Evolutionary conservation across 352 stramenopile species (phyloP), one percentile per base, ranked within the genome.

Genomic region (Phytophthora megakarya): DNA sequence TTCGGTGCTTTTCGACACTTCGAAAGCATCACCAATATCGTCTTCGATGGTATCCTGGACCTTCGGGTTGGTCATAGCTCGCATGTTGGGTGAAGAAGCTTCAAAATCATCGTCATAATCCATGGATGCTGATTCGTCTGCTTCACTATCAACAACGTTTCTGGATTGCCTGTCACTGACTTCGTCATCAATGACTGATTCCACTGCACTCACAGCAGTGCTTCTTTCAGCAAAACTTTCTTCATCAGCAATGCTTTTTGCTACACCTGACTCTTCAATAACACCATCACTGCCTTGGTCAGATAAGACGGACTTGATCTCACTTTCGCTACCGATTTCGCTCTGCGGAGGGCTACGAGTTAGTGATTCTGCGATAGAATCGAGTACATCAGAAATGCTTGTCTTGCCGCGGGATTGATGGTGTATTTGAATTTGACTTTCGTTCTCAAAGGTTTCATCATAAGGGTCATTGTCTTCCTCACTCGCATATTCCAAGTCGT

Each of bases 41-140:
- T 48, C 50, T 32, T 40, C 25, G 25, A 19, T 22, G 6, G 8
- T 46, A n/a, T 38, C 49, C 12, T 39, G 49, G 19, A 32, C 45
- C 9, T 40, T 37, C 18, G 5, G 23, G 47, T 43, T 11, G 21
- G 15, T 6, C 16, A 26, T 13, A n/a, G 21, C 47, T 38, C 50
- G 62, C n/a, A 26, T 22, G 18, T 71, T 65, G 2, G 64, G 46
- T 16, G 61, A 70, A 18, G 71, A 76, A 11, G 30, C 61, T 18
- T 80, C 73, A 26, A 86, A 89, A 28, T 80, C 66, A n/a, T 89
- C 78, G 12, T 82, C 73, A 21, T 80, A 81, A 16, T 62, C 33
- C 52, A 72, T 48, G 1, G 57, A 73, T 21, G 33, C 52, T 18
- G 55, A 72, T 25, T 55, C 47, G 15, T 66, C 39, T 10, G 28